phyloP scores from a whole-genome alignment of 805 yeast genomes.

The Metschnikowia dekortorum region DNA sequence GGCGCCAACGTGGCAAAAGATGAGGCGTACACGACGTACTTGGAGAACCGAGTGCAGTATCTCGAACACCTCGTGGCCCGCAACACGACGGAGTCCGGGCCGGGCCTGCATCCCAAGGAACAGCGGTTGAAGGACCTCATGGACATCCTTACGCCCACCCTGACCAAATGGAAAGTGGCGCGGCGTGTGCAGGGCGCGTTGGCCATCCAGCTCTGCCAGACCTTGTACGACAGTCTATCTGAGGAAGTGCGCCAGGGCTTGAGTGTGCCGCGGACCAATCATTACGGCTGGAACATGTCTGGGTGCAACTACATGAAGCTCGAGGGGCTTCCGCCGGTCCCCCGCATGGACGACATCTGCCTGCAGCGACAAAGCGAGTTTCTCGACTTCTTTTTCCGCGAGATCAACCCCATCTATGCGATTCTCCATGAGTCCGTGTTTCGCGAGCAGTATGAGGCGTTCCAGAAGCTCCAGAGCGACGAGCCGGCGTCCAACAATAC shows the following conservation, averaged over 20 bases:
- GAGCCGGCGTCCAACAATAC: conserved; percentile 28
- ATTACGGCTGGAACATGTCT: conserved; percentile 64
- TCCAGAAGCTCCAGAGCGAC: conserved; percentile 11
- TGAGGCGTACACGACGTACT: conserved; percentile 11
- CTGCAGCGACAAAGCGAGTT: conserved; percentile 13
- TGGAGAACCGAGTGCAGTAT: conserved; percentile 40
- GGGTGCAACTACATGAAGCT: conserved; percentile 47
- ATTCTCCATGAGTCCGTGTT: conserved; percentile 53
- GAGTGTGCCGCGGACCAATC: conserved; percentile 51
- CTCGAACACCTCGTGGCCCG: conserved; percentile 22
- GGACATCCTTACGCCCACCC: conserved; percentile 16
- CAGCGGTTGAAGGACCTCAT: conserved; percentile 16
- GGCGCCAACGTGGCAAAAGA: background rate
- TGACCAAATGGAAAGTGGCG: conserved; percentile 44
- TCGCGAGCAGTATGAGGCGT: conserved; percentile 42
- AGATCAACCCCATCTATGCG: conserved; percentile 50
- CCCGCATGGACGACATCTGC: conserved; percentile 18
- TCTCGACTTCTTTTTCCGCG: conserved; percentile 41
- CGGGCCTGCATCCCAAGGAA: background rate
- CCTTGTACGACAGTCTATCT: conserved; percentile 29
- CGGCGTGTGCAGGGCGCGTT: conserved; percentile 44
- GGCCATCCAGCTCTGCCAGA: conserved; percentile 30
- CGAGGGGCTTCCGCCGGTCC: conserved; percentile 31
- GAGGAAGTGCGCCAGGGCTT: conserved; percentile 31
- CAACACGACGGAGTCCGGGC: background rate